phyloP scores from a whole-genome alignment of 202 grass and related monocot genomes.

The Brachypodium distachyon region DNA sequence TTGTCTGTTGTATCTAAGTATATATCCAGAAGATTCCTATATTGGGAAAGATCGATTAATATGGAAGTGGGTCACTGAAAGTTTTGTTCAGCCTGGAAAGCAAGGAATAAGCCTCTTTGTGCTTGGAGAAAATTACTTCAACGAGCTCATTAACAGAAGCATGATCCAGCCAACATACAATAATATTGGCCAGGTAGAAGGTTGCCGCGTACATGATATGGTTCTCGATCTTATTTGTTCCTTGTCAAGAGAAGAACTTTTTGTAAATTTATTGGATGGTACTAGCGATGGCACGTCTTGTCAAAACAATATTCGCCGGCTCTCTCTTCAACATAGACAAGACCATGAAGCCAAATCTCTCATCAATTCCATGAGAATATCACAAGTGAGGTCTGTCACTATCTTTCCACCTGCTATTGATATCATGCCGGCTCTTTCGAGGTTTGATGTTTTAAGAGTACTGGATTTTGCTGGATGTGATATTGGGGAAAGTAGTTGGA shows the following conservation, averaged over 20 bases:
- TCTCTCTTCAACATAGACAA: neutral
- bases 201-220: neutral
- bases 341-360: fast-evolving
- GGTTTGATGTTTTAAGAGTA: neutral
- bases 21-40: neutral
- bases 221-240: neutral
- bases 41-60: neutral
- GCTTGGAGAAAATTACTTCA: neutral
- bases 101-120: neutral
- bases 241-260: neutral
- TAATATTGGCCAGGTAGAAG: fast-evolving
- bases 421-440: neutral
- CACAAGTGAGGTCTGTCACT: neutral
- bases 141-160: neutral
- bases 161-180: neutral
- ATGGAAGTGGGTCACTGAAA: neutral
- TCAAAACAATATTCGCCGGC: neutral
- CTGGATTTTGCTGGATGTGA: neutral
- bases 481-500: neutral
- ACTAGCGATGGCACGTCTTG: neutral
- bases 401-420: neutral
- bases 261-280: neutral
- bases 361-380: neutral
- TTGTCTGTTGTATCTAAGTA: neutral
- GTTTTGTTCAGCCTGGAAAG: neutral